phyloP scores from a whole-genome alignment of 495 filamentous ascomycete genomes.

The Aspergillus affinis region DNA sequence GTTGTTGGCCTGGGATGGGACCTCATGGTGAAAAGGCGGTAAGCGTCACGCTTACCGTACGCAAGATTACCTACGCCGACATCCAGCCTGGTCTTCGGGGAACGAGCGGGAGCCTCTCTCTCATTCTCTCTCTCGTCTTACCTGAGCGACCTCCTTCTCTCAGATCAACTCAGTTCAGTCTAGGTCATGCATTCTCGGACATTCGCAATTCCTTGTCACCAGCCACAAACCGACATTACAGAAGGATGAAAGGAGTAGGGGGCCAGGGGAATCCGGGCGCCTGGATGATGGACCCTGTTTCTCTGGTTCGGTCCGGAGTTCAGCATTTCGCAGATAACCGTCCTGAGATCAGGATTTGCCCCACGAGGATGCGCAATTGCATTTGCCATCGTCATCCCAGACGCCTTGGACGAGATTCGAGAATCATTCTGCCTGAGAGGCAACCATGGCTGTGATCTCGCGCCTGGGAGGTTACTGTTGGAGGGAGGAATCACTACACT shows the following conservation, averaged over 20 bases:
- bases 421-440: slow-evolving; percentile 2
- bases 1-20: not conserved
- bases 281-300: slow-evolving; percentile 15
- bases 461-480: too few species aligned
- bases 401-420: slow-evolving; percentile 12
- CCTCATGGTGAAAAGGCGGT: not conserved
- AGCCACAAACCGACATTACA: too few species aligned
- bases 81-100: not conserved
- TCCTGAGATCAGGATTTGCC: slow-evolving; percentile 18
- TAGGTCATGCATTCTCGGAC: too few species aligned
- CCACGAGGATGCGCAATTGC: slow-evolving; percentile 33
- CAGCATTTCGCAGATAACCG: slow-evolving; percentile 1
- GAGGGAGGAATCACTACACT: too few species aligned
- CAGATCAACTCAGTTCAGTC: too few species aligned
- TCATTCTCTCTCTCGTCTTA: slow-evolving; percentile 7
- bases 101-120: not conserved
- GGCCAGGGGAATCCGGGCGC: too few species aligned
- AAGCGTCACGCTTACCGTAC: not conserved
- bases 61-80: too few species aligned
- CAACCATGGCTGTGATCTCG: not conserved
- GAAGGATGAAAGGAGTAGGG: too few species aligned
- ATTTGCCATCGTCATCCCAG: slow-evolving; percentile 22
- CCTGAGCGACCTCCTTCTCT: not conserved
- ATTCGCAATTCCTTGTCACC: too few species aligned
- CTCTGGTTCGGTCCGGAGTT: not conserved